Evolutionary conservation across 345 rosid genomes (phyloP).

Genomic region (Eucalyptus lansdowneana): DNA sequence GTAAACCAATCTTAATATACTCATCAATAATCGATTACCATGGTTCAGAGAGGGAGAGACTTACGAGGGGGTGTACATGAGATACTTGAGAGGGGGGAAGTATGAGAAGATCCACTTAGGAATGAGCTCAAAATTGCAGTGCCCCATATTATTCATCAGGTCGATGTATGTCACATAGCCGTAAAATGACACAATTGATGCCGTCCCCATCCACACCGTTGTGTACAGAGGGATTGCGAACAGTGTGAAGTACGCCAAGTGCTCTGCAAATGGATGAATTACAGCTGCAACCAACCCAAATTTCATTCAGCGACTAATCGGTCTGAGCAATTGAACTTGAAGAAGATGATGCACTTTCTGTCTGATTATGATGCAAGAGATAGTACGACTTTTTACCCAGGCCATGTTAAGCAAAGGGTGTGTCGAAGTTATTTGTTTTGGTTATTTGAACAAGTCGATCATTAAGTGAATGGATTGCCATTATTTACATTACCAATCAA

Average conservation of each 20-base stretch:
- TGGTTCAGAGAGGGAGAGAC: neutral
- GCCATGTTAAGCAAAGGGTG: neutral
- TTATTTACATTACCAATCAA: neutral
- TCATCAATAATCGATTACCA: neutral
- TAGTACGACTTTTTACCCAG: neutral
- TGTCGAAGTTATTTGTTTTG: neutral
- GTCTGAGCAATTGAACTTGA: neutral
- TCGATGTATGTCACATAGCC: conserved; percentile 9
- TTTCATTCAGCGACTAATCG: neutral
- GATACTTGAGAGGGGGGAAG: conserved; percentile 19
- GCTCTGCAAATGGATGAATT: conserved; percentile 23
- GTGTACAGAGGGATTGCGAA: conserved; percentile 4
- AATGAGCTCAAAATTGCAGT: conserved; percentile 29
- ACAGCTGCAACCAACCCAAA: conserved; percentile 8
- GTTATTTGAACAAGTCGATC: neutral
- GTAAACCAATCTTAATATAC: neutral
- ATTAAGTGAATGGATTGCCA: neutral
- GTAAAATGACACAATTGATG: neutral
- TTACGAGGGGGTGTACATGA: conserved; percentile 27
- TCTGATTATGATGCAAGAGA: neutral
- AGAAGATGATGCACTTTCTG: neutral
- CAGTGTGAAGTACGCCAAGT: conserved; percentile 5
- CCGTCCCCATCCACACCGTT: neutral
- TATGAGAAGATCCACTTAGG: conserved; percentile 9
- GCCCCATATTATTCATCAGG: conserved; percentile 18